A percentile compares a stretch with the other conserved stretches of the same genome.
phyloP scores from a whole-genome alignment of 768 basidiomycete species.

The Tulasnella sp. region DNA sequence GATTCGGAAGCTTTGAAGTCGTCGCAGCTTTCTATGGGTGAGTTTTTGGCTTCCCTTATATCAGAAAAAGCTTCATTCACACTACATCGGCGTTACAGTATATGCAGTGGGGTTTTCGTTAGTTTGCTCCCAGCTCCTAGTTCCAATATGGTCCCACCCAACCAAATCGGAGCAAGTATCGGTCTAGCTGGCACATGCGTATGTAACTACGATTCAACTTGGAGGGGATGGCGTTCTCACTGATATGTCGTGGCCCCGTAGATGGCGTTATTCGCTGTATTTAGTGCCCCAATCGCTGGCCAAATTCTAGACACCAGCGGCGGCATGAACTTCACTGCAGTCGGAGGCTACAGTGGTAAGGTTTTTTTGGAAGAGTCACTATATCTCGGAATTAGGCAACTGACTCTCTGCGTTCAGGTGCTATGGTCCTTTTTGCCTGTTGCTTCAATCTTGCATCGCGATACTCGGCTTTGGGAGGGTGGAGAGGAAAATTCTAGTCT shows the following conservation, averaged over 20 bases:
- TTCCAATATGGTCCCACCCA: constrained; percentile 12
- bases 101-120: constrained; percentile 51
- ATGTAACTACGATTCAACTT: background rate
- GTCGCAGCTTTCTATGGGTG: constrained; percentile 61
- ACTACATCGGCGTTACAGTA: too few relatives aligned
- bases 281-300: constrained; percentile 22
- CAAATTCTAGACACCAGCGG: constrained; percentile 5
- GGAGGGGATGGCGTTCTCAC: background rate
- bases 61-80: too few relatives aligned
- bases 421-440: background rate
- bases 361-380: too few relatives aligned
- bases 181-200: constrained; percentile 17
- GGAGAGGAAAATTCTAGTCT: constrained; percentile 8
- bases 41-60: constrained; percentile 24
- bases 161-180: constrained; percentile 17
- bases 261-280: constrained; percentile 18
- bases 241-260: background rate
- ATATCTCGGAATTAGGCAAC: too few relatives aligned
- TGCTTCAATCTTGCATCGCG: background rate
- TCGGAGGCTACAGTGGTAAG: constrained; percentile 20
- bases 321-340: constrained; percentile 2
- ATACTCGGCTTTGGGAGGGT: background rate
- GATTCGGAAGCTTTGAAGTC: constrained; percentile 40
- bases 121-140: constrained; percentile 21
- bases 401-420: too few relatives aligned